Conservation (phyloP, 2,329 filamentous ascomycete genomes). For the Balansia obtecta region DNA sequence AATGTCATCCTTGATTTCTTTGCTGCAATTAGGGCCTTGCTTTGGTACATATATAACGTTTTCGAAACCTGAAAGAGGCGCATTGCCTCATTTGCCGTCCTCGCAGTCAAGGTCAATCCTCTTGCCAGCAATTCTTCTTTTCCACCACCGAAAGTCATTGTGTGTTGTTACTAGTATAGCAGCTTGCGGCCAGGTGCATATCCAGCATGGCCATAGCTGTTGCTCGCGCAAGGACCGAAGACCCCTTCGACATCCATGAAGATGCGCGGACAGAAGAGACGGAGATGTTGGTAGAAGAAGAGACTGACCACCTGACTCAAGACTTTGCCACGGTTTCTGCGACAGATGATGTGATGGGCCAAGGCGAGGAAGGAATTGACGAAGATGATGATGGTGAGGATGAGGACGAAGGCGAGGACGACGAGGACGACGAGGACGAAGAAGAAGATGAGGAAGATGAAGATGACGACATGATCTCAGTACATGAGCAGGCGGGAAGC, state of each 20-base stretch:
- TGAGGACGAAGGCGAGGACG: slow-evolving; percentile 24
- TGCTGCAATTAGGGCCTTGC: background rate
- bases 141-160: background rate
- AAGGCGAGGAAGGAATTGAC: slow-evolving; percentile 17
- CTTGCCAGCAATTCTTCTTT: no score
- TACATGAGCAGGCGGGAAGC: slow-evolving; percentile 53
- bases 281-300: slow-evolving; percentile 34
- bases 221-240: slow-evolving; percentile 12
- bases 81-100: no score
- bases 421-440: slow-evolving; percentile 25
- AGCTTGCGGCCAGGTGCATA: background rate
- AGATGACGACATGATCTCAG: slow-evolving; percentile 33
- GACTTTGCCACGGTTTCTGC: slow-evolving; percentile 13
- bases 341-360: slow-evolving; percentile 14
- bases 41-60: background rate
- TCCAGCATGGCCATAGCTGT: slow-evolving; percentile 5
- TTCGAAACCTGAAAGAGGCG: background rate
- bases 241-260: slow-evolving; percentile 36
- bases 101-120: no score
- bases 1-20: background rate
- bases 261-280: slow-evolving; percentile 38
- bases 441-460: slow-evolving; percentile 24
- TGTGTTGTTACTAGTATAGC: no score
- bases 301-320: slow-evolving; percentile 18
- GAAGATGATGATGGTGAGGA: slow-evolving; percentile 19